phyloP scores from a whole-genome alignment of 495 filamentous ascomycete genomes.

The Aspergillus panamensis region DNA sequence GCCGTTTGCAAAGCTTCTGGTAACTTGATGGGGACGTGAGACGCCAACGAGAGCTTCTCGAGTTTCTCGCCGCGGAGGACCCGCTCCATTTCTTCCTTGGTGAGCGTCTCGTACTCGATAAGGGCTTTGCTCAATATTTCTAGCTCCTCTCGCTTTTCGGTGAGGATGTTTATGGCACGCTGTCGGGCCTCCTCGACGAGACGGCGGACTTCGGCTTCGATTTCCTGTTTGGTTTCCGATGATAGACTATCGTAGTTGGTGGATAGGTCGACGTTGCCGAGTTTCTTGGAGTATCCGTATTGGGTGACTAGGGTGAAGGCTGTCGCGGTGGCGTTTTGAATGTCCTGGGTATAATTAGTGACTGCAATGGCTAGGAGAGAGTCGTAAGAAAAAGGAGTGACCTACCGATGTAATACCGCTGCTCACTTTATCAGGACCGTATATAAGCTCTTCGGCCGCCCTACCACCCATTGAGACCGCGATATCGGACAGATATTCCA shows the following conservation, averaged over 20 bases:
- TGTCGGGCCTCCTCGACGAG: conserved; percentile 76
- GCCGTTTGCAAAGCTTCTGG: conserved; percentile 44
- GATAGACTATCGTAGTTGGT: conserved; percentile 77
- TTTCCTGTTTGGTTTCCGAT: conserved; percentile 74
- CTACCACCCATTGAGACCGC: conserved; percentile 88
- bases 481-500: conserved; percentile 65
- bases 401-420: conserved; percentile 73
- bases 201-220: conserved; percentile 81
- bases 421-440: conserved; percentile 80
- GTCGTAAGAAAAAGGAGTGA: conserved; percentile 13
- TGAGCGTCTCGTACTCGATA: conserved; percentile 90
- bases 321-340: conserved; percentile 69
- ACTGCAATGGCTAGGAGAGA: background rate
- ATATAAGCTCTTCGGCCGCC: conserved; percentile 90
- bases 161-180: conserved; percentile 70
- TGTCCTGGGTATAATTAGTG: conserved; percentile 57
- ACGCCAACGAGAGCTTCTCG: conserved; percentile 48
- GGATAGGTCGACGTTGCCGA: conserved; percentile 85
- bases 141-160: conserved; percentile 70
- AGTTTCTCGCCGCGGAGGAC: conserved; percentile 82
- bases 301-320: conserved; percentile 83
- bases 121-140: conserved; percentile 83
- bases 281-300: conserved; percentile 81
- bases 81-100: conserved; percentile 82
- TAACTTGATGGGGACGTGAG: conserved; percentile 52